Conservation (phyloP, 1,284 basidiomycete species). For the Meripilus lineatus region DNA sequence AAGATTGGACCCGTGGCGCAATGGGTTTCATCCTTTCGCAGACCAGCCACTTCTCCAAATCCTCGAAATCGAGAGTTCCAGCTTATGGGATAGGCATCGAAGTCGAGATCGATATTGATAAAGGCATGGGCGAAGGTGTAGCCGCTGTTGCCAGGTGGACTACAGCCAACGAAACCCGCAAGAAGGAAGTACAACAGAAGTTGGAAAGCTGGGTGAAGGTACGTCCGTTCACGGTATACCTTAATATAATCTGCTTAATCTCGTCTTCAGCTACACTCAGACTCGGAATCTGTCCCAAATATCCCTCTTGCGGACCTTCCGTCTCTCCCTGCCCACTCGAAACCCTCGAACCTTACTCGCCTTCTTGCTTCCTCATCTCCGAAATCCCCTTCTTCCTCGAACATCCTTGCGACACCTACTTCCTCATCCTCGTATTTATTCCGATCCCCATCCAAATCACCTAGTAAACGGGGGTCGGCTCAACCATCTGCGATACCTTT, state of each 20-base stretch:
- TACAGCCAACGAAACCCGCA: conserved; percentile 54
- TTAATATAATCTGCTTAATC: not conserved
- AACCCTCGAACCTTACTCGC: conserved; percentile 63
- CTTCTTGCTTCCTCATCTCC: conserved; percentile 68
- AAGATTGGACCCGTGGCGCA: conserved; percentile 71
- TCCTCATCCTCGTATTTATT: conserved; percentile 20
- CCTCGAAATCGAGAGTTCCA: conserved; percentile 60
- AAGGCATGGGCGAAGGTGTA: conserved; percentile 73
- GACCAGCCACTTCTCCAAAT: conserved; percentile 63
- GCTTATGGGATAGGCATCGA: conserved; percentile 82
- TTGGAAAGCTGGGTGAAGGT: conserved; percentile 64
- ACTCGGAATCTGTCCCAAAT: conserved; percentile 39
- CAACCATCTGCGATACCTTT: conserved; percentile 45
- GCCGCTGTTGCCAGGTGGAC: conserved; percentile 83
- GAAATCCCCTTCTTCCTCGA: conserved; percentile 41
- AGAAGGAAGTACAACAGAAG: conserved; percentile 52
- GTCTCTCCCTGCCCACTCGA: conserved; percentile 41
- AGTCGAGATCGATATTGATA: conserved; percentile 78
- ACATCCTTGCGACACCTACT: conserved; percentile 39
- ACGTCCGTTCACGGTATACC: conserved; percentile 14
- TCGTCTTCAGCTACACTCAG: conserved; percentile 44
- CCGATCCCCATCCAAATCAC: conserved; percentile 36
- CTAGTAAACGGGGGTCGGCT: conserved; percentile 36
- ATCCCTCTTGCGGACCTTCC: conserved; percentile 67
- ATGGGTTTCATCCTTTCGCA: conserved; percentile 73